A percentile compares a stretch with the other conserved stretches of the same genome.
phyloP scores from a whole-genome alignment of 2,329 filamentous ascomycete genomes.

The Aspergillus pseudotamarii region DNA sequence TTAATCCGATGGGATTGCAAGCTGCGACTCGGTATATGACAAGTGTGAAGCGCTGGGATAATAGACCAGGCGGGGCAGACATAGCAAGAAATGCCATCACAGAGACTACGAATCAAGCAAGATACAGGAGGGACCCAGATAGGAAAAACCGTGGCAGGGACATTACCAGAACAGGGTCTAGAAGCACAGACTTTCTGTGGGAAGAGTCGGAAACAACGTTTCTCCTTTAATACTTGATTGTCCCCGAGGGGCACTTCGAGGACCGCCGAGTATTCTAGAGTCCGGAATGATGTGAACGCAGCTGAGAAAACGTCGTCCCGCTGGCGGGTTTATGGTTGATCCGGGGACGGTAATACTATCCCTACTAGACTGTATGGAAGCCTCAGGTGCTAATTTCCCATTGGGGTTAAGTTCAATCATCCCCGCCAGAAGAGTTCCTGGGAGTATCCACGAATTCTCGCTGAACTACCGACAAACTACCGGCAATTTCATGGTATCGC shows the following conservation, averaged over 20 bases:
- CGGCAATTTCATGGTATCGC: neutral
- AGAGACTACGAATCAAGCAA: conserved; percentile 2
- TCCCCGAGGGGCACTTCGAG: conserved; percentile 39
- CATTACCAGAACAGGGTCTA: conserved; percentile 3
- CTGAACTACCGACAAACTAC: neutral
- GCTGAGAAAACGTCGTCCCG: conserved; percentile 39
- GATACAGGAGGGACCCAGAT: conserved; percentile 1
- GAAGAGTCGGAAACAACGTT: conserved; percentile 13
- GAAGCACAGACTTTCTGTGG: conserved; percentile 11
- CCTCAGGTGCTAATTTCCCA: neutral
- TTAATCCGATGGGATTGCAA: neutral
- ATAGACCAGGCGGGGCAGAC: neutral
- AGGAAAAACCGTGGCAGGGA: conserved; percentile 8
- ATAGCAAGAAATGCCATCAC: neutral
- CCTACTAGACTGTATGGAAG: no score
- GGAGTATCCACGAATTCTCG: no score
- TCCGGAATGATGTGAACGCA: conserved; percentile 45
- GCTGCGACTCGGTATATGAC: neutral
- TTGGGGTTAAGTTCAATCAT: neutral
- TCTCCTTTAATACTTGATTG: conserved; percentile 28
- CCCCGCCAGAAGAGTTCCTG: no score
- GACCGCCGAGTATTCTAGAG: conserved; percentile 49
- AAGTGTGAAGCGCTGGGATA: neutral
- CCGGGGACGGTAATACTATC: neutral
- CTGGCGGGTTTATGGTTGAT: conserved; percentile 11